phyloP scores from a whole-genome alignment of 352 stramenopile species.

The Pythium rishiriense region DNA sequence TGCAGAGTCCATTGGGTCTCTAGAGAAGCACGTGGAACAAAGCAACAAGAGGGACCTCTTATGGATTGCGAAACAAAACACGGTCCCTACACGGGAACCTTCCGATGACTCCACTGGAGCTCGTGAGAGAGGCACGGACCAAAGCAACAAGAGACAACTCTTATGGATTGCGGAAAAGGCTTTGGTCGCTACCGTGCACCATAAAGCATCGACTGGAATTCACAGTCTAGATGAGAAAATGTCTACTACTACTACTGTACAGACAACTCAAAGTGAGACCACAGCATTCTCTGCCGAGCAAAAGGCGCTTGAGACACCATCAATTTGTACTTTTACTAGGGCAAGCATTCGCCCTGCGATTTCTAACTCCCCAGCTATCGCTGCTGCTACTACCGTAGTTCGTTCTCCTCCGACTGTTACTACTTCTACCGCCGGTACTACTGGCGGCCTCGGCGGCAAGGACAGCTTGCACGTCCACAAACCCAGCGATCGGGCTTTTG shows the following conservation, averaged over 20 bases:
- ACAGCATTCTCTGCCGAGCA: not conserved
- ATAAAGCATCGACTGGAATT: no score
- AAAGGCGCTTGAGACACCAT: not conserved
- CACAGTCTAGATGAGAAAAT: no score
- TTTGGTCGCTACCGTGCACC: no score
- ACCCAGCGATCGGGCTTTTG: not conserved
- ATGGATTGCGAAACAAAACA: not conserved
- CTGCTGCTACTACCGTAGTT: no score
- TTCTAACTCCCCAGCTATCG: not conserved
- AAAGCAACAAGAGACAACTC: no score
- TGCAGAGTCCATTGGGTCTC: conserved; percentile 1
- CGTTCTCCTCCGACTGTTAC: not conserved
- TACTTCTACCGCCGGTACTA: not conserved
- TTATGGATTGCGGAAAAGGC: no score
- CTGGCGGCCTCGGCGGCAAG: no score
- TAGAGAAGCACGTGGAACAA: not conserved
- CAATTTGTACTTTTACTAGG: not conserved
- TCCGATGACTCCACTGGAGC: no score
- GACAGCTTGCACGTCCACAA: not conserved
- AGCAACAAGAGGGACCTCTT: conserved; percentile 6
- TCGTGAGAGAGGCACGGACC: no score
- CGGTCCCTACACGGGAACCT: not conserved
- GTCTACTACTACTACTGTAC: no score
- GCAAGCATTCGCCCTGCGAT: not conserved
- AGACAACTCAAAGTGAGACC: no score